Percentiles rank a stretch among this genome's conserved stretches.
phyloP scores from a whole-genome alignment of 306 rosid genomes.

The Trichosanthes truncata region DNA sequence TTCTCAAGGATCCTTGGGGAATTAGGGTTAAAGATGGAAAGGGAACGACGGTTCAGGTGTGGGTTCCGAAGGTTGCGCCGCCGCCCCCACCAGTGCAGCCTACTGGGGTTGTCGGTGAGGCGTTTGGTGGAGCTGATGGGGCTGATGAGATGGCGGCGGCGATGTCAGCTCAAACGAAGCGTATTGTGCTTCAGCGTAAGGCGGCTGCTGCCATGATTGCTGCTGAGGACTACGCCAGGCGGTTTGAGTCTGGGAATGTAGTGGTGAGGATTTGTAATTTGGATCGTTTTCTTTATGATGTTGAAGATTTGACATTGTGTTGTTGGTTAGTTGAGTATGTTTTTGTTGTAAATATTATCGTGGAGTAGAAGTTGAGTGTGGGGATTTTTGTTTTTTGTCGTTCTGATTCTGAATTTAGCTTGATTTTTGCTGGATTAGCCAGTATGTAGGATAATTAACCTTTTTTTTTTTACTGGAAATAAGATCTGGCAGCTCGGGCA shows the following conservation, averaged over 20 bases:
- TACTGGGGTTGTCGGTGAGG: conserved; percentile 19
- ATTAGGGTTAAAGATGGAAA: conserved; percentile 33
- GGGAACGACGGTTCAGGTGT: conserved; percentile 37
- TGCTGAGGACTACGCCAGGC: conserved; percentile 84
- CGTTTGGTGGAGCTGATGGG: conserved; percentile 19
- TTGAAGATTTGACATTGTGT: neutral
- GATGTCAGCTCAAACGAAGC: conserved; percentile 71
- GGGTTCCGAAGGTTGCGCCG: conserved; percentile 64
- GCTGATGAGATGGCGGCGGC: conserved; percentile 48
- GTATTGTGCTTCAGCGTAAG: conserved; percentile 65
- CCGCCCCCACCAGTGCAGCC: conserved; percentile 45
- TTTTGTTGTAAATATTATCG: neutral
- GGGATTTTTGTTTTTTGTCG: neutral
- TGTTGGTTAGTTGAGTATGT: neutral
- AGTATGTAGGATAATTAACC: neutral
- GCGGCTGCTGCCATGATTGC: conserved; percentile 98
- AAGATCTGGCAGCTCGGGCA: neutral
- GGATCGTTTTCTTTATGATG: neutral
- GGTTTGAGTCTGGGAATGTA: conserved; percentile 70
- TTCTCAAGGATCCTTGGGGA: conserved; percentile 39
- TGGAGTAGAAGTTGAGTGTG: neutral
- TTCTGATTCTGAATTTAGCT: neutral
- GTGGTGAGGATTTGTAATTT: conserved; percentile 27
- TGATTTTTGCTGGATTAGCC: neutral
- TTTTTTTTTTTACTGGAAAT: neutral